Base-by-base conservation (phyloP, 2,329 filamentous ascomycete genomes). In the Boeremia lycopersici region DNA sequence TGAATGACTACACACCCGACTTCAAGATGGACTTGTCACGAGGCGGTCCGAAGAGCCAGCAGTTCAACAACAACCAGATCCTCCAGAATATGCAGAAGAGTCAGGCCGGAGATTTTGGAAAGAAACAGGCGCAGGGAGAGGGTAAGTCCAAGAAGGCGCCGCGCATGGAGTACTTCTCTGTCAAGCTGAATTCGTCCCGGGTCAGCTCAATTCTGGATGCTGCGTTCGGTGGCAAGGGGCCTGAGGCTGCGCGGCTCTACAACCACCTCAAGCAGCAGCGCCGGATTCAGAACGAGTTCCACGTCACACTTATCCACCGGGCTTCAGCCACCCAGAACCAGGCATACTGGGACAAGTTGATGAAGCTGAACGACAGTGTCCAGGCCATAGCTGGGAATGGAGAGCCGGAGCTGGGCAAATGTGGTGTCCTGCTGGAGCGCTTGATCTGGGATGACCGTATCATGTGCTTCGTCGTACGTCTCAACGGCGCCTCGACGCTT, bases 231-330 rank as follows among this genome's bases (percentile, higher is more conserved):
- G 76, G 78, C 6, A 76, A 81, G 6, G 66, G 84, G 0, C 75
- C 85, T 4, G 77, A 84, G 13, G 80, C 78, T 29, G 78, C 84
- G n/a, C 81, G 78, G 19, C 87, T 96, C 69, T 99, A 90, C 78
- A 84, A 83, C 65, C 85, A 90, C 53, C 83, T 99, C 30, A 84
- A 89, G 73, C 82, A 89, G 63, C 83, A 82, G 2, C 83, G 88
- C 17, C 89, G 95, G 49, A 77, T 98, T 6, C 93, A 98, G 74
- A 71, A 82, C n/a, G 82, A 87, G 35, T 99, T 98, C 73, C 95
- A 99, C 72, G 90, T 99, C 53, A 99, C 95, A 0, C 83, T 99
- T 34, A 91, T 97, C 73, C 95, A 99, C 75, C 87, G 88, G 41
- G 86, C 88, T 10, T 80, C 79, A 2, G 78, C 85, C 9, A 79